Conservation (phyloP, 208 protist species). For the Angomonas deanei region DNA sequence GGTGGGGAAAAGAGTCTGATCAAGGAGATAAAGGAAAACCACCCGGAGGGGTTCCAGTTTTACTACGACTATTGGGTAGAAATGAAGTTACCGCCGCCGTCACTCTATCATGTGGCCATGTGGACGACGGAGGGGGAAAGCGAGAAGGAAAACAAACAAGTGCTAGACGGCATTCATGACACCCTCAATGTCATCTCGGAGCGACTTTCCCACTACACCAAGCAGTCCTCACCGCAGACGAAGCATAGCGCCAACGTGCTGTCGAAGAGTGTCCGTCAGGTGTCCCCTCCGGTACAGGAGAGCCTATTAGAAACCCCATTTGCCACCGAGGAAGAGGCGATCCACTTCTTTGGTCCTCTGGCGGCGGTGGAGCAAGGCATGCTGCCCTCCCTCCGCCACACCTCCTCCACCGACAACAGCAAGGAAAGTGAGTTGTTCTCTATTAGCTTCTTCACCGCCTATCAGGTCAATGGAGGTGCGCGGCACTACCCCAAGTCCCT, state of each 20-base stretch:
- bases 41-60: neutral
- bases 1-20: too few relatives aligned
- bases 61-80: neutral
- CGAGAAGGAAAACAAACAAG: neutral
- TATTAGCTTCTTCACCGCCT: constrained; percentile 16
- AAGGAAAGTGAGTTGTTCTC: constrained; percentile 46
- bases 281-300: neutral
- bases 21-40: too few relatives aligned
- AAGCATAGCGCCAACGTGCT: neutral
- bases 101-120: neutral
- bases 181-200: neutral
- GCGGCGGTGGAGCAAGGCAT: constrained; percentile 54
- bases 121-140: neutral
- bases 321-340: neutral
- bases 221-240: neutral
- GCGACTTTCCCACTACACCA: neutral
- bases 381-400: constrained; percentile 46
- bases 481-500: neutral
- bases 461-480: neutral
- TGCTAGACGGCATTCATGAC: neutral
- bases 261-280: neutral
- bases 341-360: neutral
- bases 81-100: neutral
- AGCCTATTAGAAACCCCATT: neutral
- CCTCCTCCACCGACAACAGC: constrained; percentile 33